Evolutionary conservation across 345 rosid genomes (phyloP), one percentile per base, ranked within the genome.

Genomic region (Brassica cretica): DNA sequence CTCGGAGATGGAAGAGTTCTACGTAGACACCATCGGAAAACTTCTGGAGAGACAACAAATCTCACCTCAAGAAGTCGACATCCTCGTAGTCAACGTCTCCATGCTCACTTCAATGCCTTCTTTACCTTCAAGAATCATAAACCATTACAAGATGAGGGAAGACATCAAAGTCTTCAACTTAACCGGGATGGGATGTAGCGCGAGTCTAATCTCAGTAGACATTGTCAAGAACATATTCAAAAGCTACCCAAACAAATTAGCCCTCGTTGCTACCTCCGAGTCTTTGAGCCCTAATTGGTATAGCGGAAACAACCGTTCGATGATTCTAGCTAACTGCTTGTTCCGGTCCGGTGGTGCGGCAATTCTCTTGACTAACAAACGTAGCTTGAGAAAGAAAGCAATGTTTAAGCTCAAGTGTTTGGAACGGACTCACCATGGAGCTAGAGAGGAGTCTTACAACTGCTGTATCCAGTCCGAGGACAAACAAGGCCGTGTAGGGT

Each of bases 111-210:
- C 77, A 0, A 14, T 83, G 2, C 98, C 98, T 59, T 94, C 93
- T 77, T 53, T 89, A 35, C 58, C 91, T 9, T 75, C 93, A 1
- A 81, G 89, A 64, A 87, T 94, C 72, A 81, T 94, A 18, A 92
- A 91, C 75, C 86, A 18, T 11, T 92, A 89, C 90, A 87, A 92
- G 78, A 82, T 94, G 89, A 87, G 90, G 63, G 84, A 87, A 2
- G 97, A 91, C 74, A 32, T 92, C 8, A 92, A 91, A 73, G 86
- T 81, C 16, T 92, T 72, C 59, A 89, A 92, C 77, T 78, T 94
- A 3, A 82, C 97, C 0, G 95, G 97, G 5, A 92, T 94, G 97
- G 98, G 97, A 0, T 94, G 98, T 8, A 92, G 98, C 72, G 97
- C 98, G 37, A 92, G 97, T 81, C 80, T 92, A 24, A 82, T 94